Base-by-base conservation (phyloP, 163 green algal species). In the Trebouxiophyceae sp. region DNA sequence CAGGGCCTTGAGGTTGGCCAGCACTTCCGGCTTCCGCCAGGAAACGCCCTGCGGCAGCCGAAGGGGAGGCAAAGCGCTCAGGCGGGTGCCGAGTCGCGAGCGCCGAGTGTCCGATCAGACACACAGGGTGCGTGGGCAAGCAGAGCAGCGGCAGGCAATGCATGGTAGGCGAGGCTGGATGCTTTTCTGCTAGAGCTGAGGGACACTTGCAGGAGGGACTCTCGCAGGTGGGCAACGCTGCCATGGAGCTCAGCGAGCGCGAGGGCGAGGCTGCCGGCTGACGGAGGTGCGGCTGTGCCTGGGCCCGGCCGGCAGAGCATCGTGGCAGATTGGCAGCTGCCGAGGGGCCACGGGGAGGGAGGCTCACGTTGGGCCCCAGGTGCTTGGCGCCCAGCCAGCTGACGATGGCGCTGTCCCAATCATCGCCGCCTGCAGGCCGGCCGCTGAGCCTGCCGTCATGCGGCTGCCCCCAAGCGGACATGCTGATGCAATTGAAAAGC, bases 351-450 rank as follows among this genome's bases (percentile, higher is more conserved):
- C 16, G 39, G n/a, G n/a, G n/a, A n/a, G 8, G 16, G 16, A 60
- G 24, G 24, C 39, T 4, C 2, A 50, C 31, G 4, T 5, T 67
- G 22, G 79, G 73, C 19, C 73, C 54, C 33, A 93, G 73, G 64
- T 86, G 76, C 16, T 85, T 55, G 0, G 69, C 44, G 5, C 69
- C 50, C 4, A 97, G 66, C 84, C 84, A 95, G 6, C 73, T 22
- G 32, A 85, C 67, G 27, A 97, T 85, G 5, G 70, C 78, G 6
- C 74, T 74, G 57, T 96, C 90, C 78, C 86, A 96, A 67, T 97
- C 91, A 62, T 96, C 91, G 1, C 90, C 91, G 20, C 83, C 70
- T 77, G 63, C 59, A 65, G n/a, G n/a, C n/a, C n/a, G n/a, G n/a
- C n/a, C n/a, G n/a, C n/a, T n/a, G n/a, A n/a, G n/a, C n/a, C n/a